Conservation (phyloP, 805 yeast species). For the Myxozyma kluyveri region DNA sequence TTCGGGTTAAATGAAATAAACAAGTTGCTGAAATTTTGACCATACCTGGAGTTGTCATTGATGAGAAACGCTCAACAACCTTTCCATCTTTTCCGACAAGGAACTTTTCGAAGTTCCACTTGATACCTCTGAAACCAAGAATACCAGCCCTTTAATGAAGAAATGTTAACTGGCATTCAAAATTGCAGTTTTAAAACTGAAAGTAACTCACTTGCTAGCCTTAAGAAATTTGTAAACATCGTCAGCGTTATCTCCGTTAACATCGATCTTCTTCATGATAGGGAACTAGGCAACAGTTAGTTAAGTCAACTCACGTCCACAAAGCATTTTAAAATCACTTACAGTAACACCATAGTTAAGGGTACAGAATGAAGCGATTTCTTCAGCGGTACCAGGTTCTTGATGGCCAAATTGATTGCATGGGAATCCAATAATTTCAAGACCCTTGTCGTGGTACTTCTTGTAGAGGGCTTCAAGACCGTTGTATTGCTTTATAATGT, state of each 20-base stretch:
- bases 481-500: slow-evolving; percentile 55
- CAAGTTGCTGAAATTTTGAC: too few species aligned
- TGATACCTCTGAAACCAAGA: slow-evolving; percentile 68
- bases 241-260: slow-evolving; percentile 78
- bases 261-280: slow-evolving; percentile 78
- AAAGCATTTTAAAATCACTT: background rate
- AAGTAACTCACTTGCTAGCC: slow-evolving; percentile 45
- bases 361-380: slow-evolving; percentile 66
- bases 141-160: slow-evolving; percentile 39
- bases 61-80: slow-evolving; percentile 60
- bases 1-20: background rate
- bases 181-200: background rate
- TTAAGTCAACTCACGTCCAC: background rate
- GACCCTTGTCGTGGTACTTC: slow-evolving; percentile 60
- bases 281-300: slow-evolving; percentile 55
- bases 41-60: slow-evolving; percentile 61
- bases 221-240: slow-evolving; percentile 80
- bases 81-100: slow-evolving; percentile 56
- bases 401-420: slow-evolving; percentile 87
- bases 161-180: background rate
- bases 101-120: slow-evolving; percentile 82
- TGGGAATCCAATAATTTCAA: slow-evolving; percentile 79
- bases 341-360: slow-evolving; percentile 77
- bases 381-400: slow-evolving; percentile 67
- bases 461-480: slow-evolving; percentile 68